A percentile compares a stretch with the other conserved stretches of the same genome.
phyloP scores from a whole-genome alignment of 2,329 filamentous ascomycete genomes.

The Penicillium sp. region DNA sequence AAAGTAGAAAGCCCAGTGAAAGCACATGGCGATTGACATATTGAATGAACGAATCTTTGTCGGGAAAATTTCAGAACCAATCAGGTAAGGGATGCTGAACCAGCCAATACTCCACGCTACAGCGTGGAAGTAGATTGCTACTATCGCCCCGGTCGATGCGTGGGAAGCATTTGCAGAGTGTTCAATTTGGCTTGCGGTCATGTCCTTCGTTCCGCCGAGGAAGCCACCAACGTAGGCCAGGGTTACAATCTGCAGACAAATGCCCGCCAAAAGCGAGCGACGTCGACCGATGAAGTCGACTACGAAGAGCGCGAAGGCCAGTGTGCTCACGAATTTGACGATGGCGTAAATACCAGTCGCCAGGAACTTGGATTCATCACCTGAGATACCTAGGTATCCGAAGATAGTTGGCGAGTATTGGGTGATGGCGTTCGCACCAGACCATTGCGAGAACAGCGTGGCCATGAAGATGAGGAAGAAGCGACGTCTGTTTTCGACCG shows the following conservation, averaged over 20 bases:
- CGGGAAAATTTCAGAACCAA: conserved; percentile 52
- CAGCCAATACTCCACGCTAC: conserved; percentile 50
- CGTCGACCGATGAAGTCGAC: conserved; percentile 50
- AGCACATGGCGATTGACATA: conserved; percentile 43
- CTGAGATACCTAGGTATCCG: conserved; percentile 8
- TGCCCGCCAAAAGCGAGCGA: conserved; percentile 43
- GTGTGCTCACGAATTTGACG: conserved; percentile 48
- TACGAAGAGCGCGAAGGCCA: conserved; percentile 51
- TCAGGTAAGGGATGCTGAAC: conserved; percentile 50
- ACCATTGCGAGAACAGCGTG: conserved; percentile 50
- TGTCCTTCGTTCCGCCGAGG: conserved; percentile 37
- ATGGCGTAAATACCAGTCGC: conserved; percentile 50
- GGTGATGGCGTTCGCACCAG: conserved; percentile 51
- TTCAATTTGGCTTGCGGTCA: conserved; percentile 25
- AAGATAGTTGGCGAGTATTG: conserved; percentile 50
- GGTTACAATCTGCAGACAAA: conserved; percentile 46
- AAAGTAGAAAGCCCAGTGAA: conserved; percentile 52
- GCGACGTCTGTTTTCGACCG: conserved; percentile 46
- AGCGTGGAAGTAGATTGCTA: conserved; percentile 51
- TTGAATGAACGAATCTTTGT: conserved; percentile 53
- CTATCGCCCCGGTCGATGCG: conserved; percentile 47
- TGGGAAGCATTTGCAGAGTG: conserved; percentile 27
- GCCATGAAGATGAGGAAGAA: conserved; percentile 45
- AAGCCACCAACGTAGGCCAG: conserved; percentile 50
- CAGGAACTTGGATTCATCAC: conserved; percentile 41